These are phyloP conservation scores for Gentiana dahurica DNA, from an alignment of 257 asterid genomes.

Conservation along the genomic window DNA sequence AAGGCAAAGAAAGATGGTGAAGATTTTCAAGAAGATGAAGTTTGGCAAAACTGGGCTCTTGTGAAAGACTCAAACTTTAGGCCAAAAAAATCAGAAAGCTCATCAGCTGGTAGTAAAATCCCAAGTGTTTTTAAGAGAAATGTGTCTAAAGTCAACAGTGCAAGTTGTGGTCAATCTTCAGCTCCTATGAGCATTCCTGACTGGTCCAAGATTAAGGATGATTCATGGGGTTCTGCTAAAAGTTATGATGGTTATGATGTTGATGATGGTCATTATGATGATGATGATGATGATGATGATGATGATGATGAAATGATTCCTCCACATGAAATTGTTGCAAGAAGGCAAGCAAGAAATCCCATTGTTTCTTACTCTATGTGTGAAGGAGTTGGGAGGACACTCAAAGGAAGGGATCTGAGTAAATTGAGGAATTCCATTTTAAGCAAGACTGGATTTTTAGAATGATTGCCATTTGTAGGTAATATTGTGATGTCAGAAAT, in stretches of 20 bases:
- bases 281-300: neutral
- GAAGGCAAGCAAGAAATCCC: slow-evolving; percentile 29
- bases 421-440: slow-evolving; percentile 47
- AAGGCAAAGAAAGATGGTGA: slow-evolving; percentile 15
- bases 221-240: neutral
- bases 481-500: no score
- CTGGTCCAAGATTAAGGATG: slow-evolving; percentile 24
- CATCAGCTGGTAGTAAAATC: slow-evolving; percentile 10
- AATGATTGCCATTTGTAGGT: slow-evolving; percentile 9
- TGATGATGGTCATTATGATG: slow-evolving; percentile 3
- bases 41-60: slow-evolving; percentile 20
- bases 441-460: slow-evolving; percentile 55
- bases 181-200: slow-evolving; percentile 21
- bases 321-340: slow-evolving; percentile 48
- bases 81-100: slow-evolving; percentile 1
- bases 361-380: slow-evolving; percentile 55
- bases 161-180: slow-evolving; percentile 6
- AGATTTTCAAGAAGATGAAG: slow-evolving; percentile 37
- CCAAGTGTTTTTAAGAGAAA: slow-evolving; percentile 9
- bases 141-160: slow-evolving; percentile 8
- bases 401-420: slow-evolving; percentile 64
- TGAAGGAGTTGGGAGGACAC: slow-evolving; percentile 67
- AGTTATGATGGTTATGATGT: neutral
- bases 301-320: slow-evolving; percentile 22
- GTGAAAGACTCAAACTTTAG: slow-evolving; percentile 12